Evolutionary conservation across 352 stramenopile genomes (phyloP), one percentile per base, ranked within the genome.

Genomic region (Pythium volutum): DNA sequence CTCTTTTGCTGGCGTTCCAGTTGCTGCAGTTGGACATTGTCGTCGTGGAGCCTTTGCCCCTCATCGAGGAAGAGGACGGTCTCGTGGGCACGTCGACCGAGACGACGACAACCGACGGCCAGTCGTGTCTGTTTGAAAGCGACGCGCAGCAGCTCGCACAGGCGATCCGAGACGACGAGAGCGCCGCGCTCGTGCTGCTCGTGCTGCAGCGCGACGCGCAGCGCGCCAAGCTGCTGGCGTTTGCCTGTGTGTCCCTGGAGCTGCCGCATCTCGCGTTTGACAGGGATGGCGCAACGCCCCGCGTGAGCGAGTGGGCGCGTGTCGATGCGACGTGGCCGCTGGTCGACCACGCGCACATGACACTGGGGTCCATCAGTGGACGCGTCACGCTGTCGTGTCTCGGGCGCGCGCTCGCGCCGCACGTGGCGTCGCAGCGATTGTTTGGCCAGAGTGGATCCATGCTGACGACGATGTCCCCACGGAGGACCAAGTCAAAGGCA

Each of bases 1-100:
- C 47, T 23, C 53, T 43, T 43, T 20, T 67, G n/a, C 45, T 67
- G 12, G 60, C 52, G n/a, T 67, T 67, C 16, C 60, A 67, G 46
- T 27, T 67, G 45, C 60, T 67, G 25, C 43, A 53, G 27, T 62
- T 59, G 11, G 60, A 67, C 46, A 62, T 67, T 27, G 60, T 67
- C n/a, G 22, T 67, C 10, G 51, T 62, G 8, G 60, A 67, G 11
- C 7, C 41, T 20, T 18, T 29, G 8, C 10, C 54, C 20, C 20
- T 43, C n/a, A 20, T 10, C 4, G 38, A 22, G 23, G 34, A 18
- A n/a, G n/a, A n/a, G 16, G 51, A 56, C 27, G 48, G 36, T 7
- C 11, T 39, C 8, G 43, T 57, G 43, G 25, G 6, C 20, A 22
- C 51, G 22, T 20, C 12, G 22, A 10, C 10, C 18, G 8, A 48